Percentiles rank a stretch among this genome's conserved stretches.
phyloP scores from a whole-genome alignment of 805 yeast species.

The Saturnispora gosingensis region DNA sequence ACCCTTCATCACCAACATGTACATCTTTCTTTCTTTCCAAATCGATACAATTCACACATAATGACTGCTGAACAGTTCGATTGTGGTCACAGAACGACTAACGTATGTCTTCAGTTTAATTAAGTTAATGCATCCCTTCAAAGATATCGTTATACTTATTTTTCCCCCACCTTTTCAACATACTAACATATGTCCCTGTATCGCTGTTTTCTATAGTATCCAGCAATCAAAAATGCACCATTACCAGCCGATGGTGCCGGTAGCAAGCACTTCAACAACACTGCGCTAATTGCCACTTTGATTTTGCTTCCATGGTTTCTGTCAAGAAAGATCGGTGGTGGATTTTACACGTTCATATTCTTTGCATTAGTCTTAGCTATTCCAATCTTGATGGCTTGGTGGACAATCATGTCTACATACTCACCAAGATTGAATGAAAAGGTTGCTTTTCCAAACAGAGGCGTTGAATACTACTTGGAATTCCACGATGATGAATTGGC shows the following conservation, averaged over 20 bases:
- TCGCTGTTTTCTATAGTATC: constrained; percentile 28
- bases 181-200: neutral
- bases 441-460: constrained; percentile 64
- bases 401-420: constrained; percentile 69
- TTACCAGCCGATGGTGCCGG: constrained; percentile 91
- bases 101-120: constrained; percentile 23
- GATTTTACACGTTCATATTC: constrained; percentile 57
- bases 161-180: neutral
- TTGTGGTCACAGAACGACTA: constrained; percentile 45
- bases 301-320: constrained; percentile 53
- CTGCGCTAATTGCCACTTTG: constrained; percentile 39
- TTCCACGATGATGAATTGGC: constrained; percentile 68
- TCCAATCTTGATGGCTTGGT: constrained; percentile 73
- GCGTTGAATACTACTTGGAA: constrained; percentile 70
- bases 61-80: constrained; percentile 18
- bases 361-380: constrained; percentile 44
- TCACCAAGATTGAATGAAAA: constrained; percentile 78
- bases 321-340: constrained; percentile 59
- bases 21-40: neutral
- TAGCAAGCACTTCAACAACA: constrained; percentile 63
- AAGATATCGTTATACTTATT: neutral
- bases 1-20: neutral
- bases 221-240: constrained; percentile 78
- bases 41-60: neutral
- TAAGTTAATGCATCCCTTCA: neutral